Evolutionary conservation across 176 grass and related monocot species (phyloP), one percentile per base, ranked within the genome.

Genomic region (Raddia distichophylla): DNA sequence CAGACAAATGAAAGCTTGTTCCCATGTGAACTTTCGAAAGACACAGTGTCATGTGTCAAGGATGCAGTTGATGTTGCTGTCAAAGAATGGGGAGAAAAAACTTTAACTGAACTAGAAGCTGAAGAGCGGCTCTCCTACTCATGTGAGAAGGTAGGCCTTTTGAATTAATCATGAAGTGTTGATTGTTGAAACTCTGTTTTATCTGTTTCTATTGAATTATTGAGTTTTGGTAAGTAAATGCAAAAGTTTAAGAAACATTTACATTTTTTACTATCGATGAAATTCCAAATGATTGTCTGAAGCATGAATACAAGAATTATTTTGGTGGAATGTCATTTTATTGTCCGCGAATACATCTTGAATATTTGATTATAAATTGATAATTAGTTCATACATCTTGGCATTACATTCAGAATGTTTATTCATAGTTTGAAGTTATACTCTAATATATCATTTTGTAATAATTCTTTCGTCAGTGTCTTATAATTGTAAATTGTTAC

Each of bases 1-100:
- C 71, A 98, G 95, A 93, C 91, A 70, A 91, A 91, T 42, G 90
- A 98, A 89, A 98, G 86, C 50, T 91, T 98, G 74, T 98, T 98
- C 75, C 95, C 95, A 71, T 98, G 95, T 77, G 86, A 93, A 73
- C 88, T 98, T 79, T 91, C 90, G 63, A 86, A 93, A 93, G 95
- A 93, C 48, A 89, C 81, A 35, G 76, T 94, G 80, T 94, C 88
- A 61, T 85, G 60, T 20, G 83, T 85, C 22, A 94, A 89, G 75
- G 90, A 91, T 89, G 86, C 95, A 79, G 95, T 98, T 78, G 95
- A 93, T 91, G 65, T 87, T 46, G 92, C 95, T 85, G 95, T 86
- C 43, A 91, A 94, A 87, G 85, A 91, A 82, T 98, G 95, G 95
- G 95, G 95, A 80, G 81, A 92, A 67, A 87, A 77, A 86, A 83